A percentile compares a stretch with the other conserved stretches of the same genome.
Evolutionary conservation across 257 asterid species (phyloP).

Genomic region (Primulina huaijiensis): DNA sequence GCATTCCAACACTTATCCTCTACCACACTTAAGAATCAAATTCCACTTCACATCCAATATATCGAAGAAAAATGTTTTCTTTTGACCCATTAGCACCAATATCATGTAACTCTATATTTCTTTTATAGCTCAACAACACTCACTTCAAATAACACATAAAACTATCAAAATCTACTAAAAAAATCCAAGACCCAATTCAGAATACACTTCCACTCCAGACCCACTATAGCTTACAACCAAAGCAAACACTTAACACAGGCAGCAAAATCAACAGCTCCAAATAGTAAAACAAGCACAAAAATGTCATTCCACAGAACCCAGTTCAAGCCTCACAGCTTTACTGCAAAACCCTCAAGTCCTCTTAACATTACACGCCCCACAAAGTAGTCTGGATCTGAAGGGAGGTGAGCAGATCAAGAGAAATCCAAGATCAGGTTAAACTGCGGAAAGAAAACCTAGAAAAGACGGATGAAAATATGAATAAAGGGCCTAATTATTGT

Average conservation of each 20-base stretch:
- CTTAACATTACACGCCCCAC: constrained; percentile 18
- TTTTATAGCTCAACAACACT: constrained; percentile 19
- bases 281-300: constrained; percentile 18
- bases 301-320: constrained; percentile 26
- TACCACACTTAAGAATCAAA: constrained; percentile 25
- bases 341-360: constrained; percentile 26
- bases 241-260: constrained; percentile 3
- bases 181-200: constrained; percentile 23
- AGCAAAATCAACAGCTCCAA: constrained; percentile 30
- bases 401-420: constrained; percentile 38
- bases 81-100: constrained; percentile 15
- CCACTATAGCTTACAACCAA: constrained; percentile 17
- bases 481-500: constrained; percentile 40
- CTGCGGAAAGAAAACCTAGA: constrained; percentile 8
- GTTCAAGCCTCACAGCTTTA: constrained; percentile 22
- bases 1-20: constrained; percentile 22
- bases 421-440: constrained; percentile 32
- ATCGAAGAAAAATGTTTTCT: constrained; percentile 16
- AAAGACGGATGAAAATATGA: constrained; percentile 18
- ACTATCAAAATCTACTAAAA: constrained; percentile 16
- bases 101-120: constrained; percentile 13
- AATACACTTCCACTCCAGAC: constrained; percentile 29
- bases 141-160: constrained; percentile 25
- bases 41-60: constrained; percentile 28
- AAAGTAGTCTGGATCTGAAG: constrained; percentile 40